A percentile compares a stretch with the other conserved stretches of the same genome.
These are phyloP conservation scores for Paraphaeosphaeria sporulosa DNA, from an alignment of 2,329 filamentous ascomycete species.

Conservation along the genomic window DNA sequence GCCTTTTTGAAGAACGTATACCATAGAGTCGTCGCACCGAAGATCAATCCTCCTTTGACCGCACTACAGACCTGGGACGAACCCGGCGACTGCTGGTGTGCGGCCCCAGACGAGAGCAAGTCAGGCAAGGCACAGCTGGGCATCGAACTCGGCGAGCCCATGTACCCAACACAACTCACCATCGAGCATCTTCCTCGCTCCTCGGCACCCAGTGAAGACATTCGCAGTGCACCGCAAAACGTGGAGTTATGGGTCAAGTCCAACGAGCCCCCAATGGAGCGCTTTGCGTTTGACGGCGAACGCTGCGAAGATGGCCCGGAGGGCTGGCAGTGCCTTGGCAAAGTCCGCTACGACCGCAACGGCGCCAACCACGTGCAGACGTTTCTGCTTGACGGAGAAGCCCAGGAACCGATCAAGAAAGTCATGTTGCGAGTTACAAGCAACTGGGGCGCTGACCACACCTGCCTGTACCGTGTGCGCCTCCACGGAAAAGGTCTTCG, in stretches of 20 bases:
- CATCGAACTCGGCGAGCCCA: conserved; percentile 54
- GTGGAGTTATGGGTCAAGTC: conserved; percentile 57
- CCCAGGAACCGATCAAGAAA: conserved; percentile 38
- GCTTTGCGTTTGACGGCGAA: conserved; percentile 27
- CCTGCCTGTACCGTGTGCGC: conserved; percentile 57
- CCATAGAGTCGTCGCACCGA: conserved; percentile 25
- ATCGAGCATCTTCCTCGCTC: conserved; percentile 56
- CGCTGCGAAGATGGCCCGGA: conserved; percentile 23
- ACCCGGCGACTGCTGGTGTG: conserved; percentile 88
- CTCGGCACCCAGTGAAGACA: conserved; percentile 47
- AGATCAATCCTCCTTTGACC: conserved; percentile 53
- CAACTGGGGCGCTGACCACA: conserved; percentile 56
- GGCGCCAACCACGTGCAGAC: conserved; percentile 52
- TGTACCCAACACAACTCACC: conserved; percentile 52
- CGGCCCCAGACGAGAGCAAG: conserved; percentile 55
- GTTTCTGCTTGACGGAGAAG: conserved; percentile 45
- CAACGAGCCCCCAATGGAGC: conserved; percentile 29
- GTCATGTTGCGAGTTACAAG: conserved; percentile 50
- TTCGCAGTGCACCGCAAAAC: conserved; percentile 50
- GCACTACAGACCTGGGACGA: conserved; percentile 78
- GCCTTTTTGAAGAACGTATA: conserved; percentile 12
- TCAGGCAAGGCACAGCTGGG: conserved; percentile 69
- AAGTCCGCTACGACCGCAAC: conserved; percentile 52
- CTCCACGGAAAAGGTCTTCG: conserved; percentile 47
- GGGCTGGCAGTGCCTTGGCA: conserved; percentile 52